Evolutionary conservation across 2,329 filamentous ascomycete species (phyloP), one percentile per base, ranked within the genome.

Genomic region (Pseudopithomyces chartarum): DNA sequence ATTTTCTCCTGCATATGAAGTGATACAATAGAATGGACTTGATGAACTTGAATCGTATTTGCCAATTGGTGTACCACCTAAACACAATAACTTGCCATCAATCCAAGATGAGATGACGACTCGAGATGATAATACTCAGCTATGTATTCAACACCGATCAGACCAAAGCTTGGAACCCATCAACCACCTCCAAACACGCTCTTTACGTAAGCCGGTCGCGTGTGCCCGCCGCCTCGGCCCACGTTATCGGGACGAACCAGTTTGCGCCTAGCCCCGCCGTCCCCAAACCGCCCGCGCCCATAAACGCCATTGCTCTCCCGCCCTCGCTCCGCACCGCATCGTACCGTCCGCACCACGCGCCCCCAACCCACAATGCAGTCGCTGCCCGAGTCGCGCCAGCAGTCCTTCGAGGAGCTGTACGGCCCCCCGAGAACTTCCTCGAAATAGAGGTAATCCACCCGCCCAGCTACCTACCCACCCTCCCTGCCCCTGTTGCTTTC

Each of bases 401-500:
- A 99, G 82, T 95, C 90, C 73, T 98, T 97, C 75, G 95, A 99
- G 80, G 95, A 99, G 84, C 97, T 98, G 76, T 99, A 99, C 78
- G 95, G 93, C 13, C 92, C 94, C 95, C 95, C 6, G 95, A 99
- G 84, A 99, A 99, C 82, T 97, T 98, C 75, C 86, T 99, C 53
- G 95, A 99, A 82, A 97, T 99, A 63, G 95, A 99, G 84, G 93
- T 95, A 77, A 48, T 60, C 5, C 45, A 23, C 40, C 22, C 43
- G 22, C n/a, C n/a, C n/a, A n/a, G n/a, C n/a, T n/a, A n/a, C n/a
- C n/a, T n/a, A 50, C 22, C n/a, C 20, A 50, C 54, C 12, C 51
- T 33, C 49, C 17, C 43, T 42, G 52, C 43, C 58, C 53, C 29
- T 52, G 55, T 23, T 42, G 42, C 54, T 47, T 54, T n/a, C n/a